Evolutionary conservation across 768 basidiomycete species (phyloP).

Genomic region (Suillus decipiens): DNA sequence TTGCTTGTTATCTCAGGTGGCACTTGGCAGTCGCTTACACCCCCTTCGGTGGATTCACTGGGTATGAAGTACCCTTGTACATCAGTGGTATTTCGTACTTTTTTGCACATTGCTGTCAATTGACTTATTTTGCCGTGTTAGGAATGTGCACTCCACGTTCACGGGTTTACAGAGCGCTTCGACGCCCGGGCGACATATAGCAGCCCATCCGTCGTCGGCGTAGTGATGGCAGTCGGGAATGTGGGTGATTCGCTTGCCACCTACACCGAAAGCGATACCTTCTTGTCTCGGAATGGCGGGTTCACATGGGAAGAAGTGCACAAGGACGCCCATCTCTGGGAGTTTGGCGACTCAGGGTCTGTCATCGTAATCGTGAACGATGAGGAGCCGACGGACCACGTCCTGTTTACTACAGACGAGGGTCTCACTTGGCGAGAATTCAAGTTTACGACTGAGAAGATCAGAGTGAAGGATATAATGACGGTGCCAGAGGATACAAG

Average conservation of each 20-base stretch:
- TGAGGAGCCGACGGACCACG: slow-evolving; percentile 87
- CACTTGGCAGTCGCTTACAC: slow-evolving; percentile 80
- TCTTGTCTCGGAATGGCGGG: slow-evolving; percentile 94
- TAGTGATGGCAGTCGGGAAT: slow-evolving; percentile 96
- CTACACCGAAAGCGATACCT: slow-evolving; percentile 90
- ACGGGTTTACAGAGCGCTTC: slow-evolving; percentile 91
- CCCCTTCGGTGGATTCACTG: slow-evolving; percentile 75
- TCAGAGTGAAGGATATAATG: slow-evolving; percentile 76
- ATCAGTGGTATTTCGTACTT: slow-evolving; percentile 49
- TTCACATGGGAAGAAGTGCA: slow-evolving; percentile 99
- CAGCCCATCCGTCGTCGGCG: slow-evolving; percentile 86
- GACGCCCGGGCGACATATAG: slow-evolving; percentile 94
- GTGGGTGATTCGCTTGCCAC: slow-evolving; percentile 82
- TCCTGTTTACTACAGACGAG: slow-evolving; percentile 89
- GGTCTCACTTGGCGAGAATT: slow-evolving; percentile 89
- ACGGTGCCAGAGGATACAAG: slow-evolving; percentile 92
- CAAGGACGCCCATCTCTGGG: slow-evolving; percentile 97
- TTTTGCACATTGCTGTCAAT: background rate
- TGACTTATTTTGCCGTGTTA: slow-evolving; percentile 32
- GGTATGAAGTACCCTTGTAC: slow-evolving; percentile 72
- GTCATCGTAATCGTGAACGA: slow-evolving; percentile 94
- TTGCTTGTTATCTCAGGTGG: slow-evolving; percentile 53
- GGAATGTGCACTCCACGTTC: slow-evolving; percentile 87
- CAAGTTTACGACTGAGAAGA: slow-evolving; percentile 67
- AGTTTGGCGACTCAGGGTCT: slow-evolving; percentile 96